These are phyloP conservation scores for Populus hybrid DNA, from an alignment of 441 rosid genomes.

Conservation along the genomic window DNA sequence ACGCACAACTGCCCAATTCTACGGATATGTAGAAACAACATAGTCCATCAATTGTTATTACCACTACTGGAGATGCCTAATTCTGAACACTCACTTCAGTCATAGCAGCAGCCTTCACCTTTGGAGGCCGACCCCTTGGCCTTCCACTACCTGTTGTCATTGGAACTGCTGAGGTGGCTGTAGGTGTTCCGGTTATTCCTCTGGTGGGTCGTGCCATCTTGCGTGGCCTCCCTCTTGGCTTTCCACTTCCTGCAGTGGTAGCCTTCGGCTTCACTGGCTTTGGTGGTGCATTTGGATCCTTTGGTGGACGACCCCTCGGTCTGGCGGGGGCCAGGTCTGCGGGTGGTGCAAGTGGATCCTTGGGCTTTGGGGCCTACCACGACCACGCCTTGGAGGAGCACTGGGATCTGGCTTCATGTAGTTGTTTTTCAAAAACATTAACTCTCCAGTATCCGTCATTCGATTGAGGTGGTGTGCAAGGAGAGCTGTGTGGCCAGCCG, in stretches of 20 bases:
- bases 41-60: slow-evolving; percentile 5
- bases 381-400: slow-evolving; percentile 66
- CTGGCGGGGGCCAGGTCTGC: slow-evolving; percentile 20
- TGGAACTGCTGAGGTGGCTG: slow-evolving; percentile 12
- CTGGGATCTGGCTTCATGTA: slow-evolving; percentile 49
- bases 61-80: slow-evolving; percentile 14
- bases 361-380: slow-evolving; percentile 74
- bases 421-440: slow-evolving; percentile 63
- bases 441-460: slow-evolving; percentile 58
- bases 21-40: slow-evolving; percentile 9
- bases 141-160: slow-evolving; percentile 25
- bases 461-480: slow-evolving; percentile 50
- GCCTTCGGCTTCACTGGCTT: slow-evolving; percentile 42
- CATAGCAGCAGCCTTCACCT: slow-evolving; percentile 37
- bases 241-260: slow-evolving; percentile 34
- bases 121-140: slow-evolving; percentile 64
- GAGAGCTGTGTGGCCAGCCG: slow-evolving; percentile 43
- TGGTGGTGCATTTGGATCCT: slow-evolving; percentile 54
- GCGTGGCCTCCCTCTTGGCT: slow-evolving; percentile 65
- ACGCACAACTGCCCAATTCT: not conserved
- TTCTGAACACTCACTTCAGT: slow-evolving; percentile 49
- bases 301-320: slow-evolving; percentile 57
- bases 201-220: slow-evolving; percentile 49
- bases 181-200: slow-evolving; percentile 35
- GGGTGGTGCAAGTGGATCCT: slow-evolving; percentile 22